Conservation (phyloP, 208 protist species). For the Jaenimonas drosophilae region DNA sequence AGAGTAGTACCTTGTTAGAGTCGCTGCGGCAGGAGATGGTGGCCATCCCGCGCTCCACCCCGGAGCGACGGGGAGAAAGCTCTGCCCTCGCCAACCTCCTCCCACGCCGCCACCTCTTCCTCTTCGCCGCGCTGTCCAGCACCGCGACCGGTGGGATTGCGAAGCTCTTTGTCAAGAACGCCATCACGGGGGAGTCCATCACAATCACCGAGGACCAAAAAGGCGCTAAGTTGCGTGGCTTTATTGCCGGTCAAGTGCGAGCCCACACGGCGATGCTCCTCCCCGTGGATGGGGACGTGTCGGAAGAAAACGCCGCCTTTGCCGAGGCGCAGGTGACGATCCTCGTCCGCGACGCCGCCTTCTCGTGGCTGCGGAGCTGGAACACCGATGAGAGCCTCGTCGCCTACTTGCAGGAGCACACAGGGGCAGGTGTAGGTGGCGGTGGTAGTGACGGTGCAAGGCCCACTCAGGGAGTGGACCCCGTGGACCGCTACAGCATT, state of each 20-base stretch:
- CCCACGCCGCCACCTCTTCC: slow-evolving; percentile 76
- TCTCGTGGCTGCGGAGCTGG: slow-evolving; percentile 54
- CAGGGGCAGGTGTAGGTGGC: slow-evolving; percentile 6
- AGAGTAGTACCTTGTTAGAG: slow-evolving; percentile 74
- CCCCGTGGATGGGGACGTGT: slow-evolving; percentile 50
- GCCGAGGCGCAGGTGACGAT: slow-evolving; percentile 76
- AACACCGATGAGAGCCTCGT: slow-evolving; percentile 28
- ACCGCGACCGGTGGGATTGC: slow-evolving; percentile 31
- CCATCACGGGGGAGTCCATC: slow-evolving; percentile 74
- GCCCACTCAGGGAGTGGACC: slow-evolving; percentile 12
- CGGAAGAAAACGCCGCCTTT: slow-evolving; percentile 31
- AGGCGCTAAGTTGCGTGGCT: slow-evolving; percentile 38
- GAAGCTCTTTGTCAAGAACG: slow-evolving; percentile 85
- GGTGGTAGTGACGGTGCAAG: not conserved
- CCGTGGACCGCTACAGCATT: slow-evolving; percentile 59
- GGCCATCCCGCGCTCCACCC: slow-evolving; percentile 42
- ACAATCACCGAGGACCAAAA: slow-evolving; percentile 47
- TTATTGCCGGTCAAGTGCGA: slow-evolving; percentile 54
- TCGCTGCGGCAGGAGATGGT: slow-evolving; percentile 53
- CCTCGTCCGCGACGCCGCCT: slow-evolving; percentile 68
- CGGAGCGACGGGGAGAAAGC: slow-evolving; percentile 42
- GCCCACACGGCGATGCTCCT: slow-evolving; percentile 72
- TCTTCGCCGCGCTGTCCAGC: slow-evolving; percentile 51
- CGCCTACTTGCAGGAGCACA: slow-evolving; percentile 47
- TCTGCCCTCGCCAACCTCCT: slow-evolving; percentile 73